A percentile compares a stretch with the other conserved stretches of the same genome.
Evolutionary conservation across 805 yeast genomes (phyloP).

Genomic region (Kodamaea hsintzibuensis): DNA sequence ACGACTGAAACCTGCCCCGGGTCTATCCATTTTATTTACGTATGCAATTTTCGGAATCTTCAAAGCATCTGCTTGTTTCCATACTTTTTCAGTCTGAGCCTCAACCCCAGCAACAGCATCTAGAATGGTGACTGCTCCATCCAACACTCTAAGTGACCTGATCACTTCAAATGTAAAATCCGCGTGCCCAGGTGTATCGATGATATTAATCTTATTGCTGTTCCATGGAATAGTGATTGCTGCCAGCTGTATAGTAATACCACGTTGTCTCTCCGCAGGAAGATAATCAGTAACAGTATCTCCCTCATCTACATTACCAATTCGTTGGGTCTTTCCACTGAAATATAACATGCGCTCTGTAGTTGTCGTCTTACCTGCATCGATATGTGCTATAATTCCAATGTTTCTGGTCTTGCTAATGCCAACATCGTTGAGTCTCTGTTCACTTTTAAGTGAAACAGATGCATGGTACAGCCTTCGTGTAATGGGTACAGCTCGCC

Average conservation of each 20-base stretch:
- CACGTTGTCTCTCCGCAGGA: constrained; percentile 87
- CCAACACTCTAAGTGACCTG: constrained; percentile 84
- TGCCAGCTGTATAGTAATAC: constrained; percentile 95
- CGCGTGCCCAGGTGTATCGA: constrained; percentile 98
- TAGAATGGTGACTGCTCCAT: constrained; percentile 89
- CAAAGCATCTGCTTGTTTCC: constrained; percentile 77
- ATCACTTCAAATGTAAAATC: constrained; percentile 95
- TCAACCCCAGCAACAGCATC: constrained; percentile 99
- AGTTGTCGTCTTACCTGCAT: constrained; percentile 98
- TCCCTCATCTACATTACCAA: constrained; percentile 95
- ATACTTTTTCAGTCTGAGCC: constrained; percentile 96
- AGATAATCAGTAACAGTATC: constrained; percentile 94
- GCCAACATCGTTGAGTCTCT: constrained; percentile 28
- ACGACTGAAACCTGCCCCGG: constrained; percentile 91
- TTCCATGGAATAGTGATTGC: constrained; percentile 92
- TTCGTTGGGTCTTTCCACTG: constrained; percentile 73
- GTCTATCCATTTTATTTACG: constrained; percentile 94
- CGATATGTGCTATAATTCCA: constrained; percentile 98
- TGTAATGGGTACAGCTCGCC: not conserved
- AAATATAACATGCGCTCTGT: constrained; percentile 94
- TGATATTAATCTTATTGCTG: constrained; percentile 71
- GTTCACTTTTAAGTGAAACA: not conserved
- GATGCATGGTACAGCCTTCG: not conserved
- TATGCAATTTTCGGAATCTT: constrained; percentile 76
- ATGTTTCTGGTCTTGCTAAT: constrained; percentile 65